phyloP scores from a whole-genome alignment of 768 basidiomycete genomes.

The Podaxis sp. region DNA sequence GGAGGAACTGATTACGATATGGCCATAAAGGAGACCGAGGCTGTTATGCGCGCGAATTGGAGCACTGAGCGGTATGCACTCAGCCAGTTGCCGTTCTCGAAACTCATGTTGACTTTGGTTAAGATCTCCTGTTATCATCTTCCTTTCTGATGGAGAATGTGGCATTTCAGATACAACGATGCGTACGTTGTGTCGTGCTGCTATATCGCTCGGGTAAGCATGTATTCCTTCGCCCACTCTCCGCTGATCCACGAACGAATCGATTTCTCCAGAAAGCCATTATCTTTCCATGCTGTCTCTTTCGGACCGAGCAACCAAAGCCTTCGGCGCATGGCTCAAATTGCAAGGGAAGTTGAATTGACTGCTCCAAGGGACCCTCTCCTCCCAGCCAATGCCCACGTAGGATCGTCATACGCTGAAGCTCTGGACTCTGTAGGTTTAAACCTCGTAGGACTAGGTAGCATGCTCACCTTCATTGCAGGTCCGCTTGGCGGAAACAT shows the following conservation, averaged over 20 bases:
- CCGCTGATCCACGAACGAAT: background rate
- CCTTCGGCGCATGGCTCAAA: slow-evolving; percentile 50
- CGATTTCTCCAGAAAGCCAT: slow-evolving; percentile 40
- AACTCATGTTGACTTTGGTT: background rate
- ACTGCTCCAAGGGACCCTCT: slow-evolving; percentile 31
- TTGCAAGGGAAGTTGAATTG: slow-evolving; percentile 48
- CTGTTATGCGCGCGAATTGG: slow-evolving; percentile 47
- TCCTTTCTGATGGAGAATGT: slow-evolving; percentile 59
- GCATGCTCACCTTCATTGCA: slow-evolving; percentile 19
- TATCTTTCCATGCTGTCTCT: slow-evolving; percentile 60
- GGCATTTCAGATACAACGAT: slow-evolving; percentile 37
- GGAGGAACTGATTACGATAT: slow-evolving; percentile 44
- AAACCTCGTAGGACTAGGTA: background rate
- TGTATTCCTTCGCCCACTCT: background rate
- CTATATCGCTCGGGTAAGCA: slow-evolving; percentile 43
- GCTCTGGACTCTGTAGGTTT: slow-evolving; percentile 52
- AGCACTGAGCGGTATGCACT: slow-evolving; percentile 44
- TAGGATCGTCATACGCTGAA: slow-evolving; percentile 45
- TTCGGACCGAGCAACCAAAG: slow-evolving; percentile 39
- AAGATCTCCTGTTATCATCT: slow-evolving; percentile 53
- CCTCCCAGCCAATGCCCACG: slow-evolving; percentile 19
- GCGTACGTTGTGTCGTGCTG: slow-evolving; percentile 40
- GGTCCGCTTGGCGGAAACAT: slow-evolving; percentile 57
- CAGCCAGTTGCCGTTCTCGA: background rate
- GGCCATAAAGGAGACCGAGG: slow-evolving; percentile 37